Evolutionary conservation across 192 early-diverging fungal species (phyloP).

Genomic region (Coemansia erecta): DNA sequence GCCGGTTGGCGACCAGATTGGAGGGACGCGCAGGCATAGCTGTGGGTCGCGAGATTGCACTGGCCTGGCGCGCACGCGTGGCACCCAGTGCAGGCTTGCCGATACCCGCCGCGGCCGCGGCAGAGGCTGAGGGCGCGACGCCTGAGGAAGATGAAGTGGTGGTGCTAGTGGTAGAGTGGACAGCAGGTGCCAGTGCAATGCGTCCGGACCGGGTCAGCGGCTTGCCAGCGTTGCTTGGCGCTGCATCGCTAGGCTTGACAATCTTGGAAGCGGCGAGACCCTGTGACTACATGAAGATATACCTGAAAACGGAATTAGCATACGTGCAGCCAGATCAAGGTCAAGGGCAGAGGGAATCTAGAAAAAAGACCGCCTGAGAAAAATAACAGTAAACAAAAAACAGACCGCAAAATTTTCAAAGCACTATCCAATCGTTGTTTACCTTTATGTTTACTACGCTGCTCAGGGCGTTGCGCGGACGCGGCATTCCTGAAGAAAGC

Average conservation of each 20-base stretch:
- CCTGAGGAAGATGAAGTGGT: neutral
- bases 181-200: neutral
- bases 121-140: neutral
- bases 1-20: slow-evolving; percentile 9
- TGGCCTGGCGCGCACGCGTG: slow-evolving; percentile 12
- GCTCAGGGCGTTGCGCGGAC: slow-evolving; percentile 31
- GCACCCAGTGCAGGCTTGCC: neutral
- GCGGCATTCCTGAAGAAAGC: neutral
- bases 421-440: neutral
- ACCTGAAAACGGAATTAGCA: neutral
- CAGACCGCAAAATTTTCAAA: neutral
- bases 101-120: neutral
- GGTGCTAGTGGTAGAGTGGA: neutral
- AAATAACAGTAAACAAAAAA: slow-evolving; percentile 12
- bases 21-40: neutral
- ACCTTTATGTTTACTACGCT: slow-evolving; percentile 35
- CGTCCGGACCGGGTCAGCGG: slow-evolving; percentile 4
- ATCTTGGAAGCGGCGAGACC: slow-evolving; percentile 8
- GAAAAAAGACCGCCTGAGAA: slow-evolving; percentile 2
- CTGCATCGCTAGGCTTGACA: slow-evolving; percentile 28
- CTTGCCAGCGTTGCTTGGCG: slow-evolving; percentile 12
- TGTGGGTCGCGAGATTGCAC: slow-evolving; percentile 2
- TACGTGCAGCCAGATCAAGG: no score
- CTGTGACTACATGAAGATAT: neutral
- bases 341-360: neutral